Conservation (phyloP, 1,139 yeast genomes). For the Candida sp. region DNA sequence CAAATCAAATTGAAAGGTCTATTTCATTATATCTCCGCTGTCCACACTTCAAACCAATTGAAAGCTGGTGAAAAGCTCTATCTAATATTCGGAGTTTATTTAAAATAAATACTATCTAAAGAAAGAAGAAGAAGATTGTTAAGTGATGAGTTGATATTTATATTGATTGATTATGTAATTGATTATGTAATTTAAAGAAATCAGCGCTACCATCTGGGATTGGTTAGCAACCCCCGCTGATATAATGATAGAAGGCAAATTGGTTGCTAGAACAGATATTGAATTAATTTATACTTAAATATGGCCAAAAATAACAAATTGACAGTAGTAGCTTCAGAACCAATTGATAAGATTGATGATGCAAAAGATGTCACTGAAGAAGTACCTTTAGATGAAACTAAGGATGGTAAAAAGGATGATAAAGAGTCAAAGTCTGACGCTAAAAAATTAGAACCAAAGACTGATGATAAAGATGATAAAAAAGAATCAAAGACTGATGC, state of each 20-base stretch:
- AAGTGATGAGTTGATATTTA: neutral
- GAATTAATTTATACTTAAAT: too few species aligned
- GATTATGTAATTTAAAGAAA: neutral
- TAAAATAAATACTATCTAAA: slow-evolving; percentile 21
- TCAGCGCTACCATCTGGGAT: neutral
- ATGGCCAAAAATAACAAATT: slow-evolving; percentile 18
- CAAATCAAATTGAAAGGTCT: neutral
- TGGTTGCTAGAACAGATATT: too few species aligned
- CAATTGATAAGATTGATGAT: slow-evolving; percentile 23
- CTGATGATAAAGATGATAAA: slow-evolving; percentile 7
- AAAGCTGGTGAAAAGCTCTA: slow-evolving; percentile 53
- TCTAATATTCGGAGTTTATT: slow-evolving; percentile 48
- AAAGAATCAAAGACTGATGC: slow-evolving; percentile 5
- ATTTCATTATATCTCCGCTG: slow-evolving; percentile 61
- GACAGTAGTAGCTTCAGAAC: slow-evolving; percentile 32
- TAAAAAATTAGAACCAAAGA: slow-evolving; percentile 3
- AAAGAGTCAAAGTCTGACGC: too few species aligned
- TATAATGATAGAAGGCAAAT: too few species aligned
- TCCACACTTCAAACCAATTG: slow-evolving; percentile 61
- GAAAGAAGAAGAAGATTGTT: slow-evolving; percentile 8
- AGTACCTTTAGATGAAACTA: slow-evolving; percentile 5
- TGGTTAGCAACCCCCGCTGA: too few species aligned
- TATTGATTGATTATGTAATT: too few species aligned
- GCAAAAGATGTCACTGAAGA: slow-evolving; percentile 3
- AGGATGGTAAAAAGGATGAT: too few species aligned